phyloP scores from a whole-genome alignment of 148 eudicot species.

The Fagopyrum esculentum region DNA sequence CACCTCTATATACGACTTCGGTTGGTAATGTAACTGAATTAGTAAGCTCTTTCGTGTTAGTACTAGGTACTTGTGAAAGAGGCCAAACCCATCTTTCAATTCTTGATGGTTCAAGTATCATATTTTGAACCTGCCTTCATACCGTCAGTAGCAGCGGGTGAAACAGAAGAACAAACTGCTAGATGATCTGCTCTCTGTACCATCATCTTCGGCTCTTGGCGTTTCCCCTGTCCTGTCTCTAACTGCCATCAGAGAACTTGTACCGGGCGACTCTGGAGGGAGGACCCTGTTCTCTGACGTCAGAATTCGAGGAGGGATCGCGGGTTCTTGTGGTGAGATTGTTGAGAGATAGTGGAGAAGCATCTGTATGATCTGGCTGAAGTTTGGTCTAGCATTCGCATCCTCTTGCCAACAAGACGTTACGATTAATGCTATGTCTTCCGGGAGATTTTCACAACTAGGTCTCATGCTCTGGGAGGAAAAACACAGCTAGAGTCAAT shows the following conservation, averaged over 20 bases:
- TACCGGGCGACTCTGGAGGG: neutral
- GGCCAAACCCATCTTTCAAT: too few relatives aligned
- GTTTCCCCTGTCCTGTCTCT: neutral
- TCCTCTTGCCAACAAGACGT: slow-evolving; percentile 73
- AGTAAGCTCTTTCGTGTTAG: too few relatives aligned
- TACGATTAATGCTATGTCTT: slow-evolving; percentile 48
- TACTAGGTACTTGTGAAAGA: too few relatives aligned
- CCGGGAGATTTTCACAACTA: slow-evolving; percentile 57
- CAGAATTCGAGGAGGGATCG: neutral
- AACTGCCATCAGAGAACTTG: neutral
- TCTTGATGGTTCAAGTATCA: too few relatives aligned
- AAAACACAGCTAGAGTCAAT: neutral
- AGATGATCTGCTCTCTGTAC: neutral
- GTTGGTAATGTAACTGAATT: too few relatives aligned
- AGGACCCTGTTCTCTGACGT: neutral
- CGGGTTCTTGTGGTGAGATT: slow-evolving; percentile 1
- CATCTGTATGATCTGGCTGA: slow-evolving; percentile 16
- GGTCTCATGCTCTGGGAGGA: slow-evolving; percentile 50
- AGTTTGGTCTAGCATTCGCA: slow-evolving; percentile 52
- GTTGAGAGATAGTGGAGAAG: neutral
- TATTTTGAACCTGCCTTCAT: too few relatives aligned
- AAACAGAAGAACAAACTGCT: neutral
- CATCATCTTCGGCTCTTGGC: neutral
- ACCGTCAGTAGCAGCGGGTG: neutral
- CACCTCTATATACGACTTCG: too few relatives aligned